phyloP scores from a whole-genome alignment of 495 filamentous ascomycete genomes.

The Aspergillus indologenus region DNA sequence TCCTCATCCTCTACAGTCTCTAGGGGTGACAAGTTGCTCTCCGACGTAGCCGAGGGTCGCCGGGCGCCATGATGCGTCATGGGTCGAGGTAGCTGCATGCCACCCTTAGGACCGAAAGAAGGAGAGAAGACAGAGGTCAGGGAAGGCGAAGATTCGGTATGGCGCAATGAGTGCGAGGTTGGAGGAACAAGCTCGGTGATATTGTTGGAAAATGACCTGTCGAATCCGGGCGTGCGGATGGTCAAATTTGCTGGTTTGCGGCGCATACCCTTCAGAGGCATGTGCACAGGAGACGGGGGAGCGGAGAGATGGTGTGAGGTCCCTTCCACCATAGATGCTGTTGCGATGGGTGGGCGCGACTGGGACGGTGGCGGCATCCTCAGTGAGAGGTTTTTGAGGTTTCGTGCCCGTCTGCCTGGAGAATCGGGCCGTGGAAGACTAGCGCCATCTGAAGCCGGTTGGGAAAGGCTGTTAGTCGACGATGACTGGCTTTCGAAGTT shows the following conservation, averaged over 20 bases:
- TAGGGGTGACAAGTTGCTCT: slow-evolving; percentile 29
- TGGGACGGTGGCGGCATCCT: slow-evolving; percentile 63
- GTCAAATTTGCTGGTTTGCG: slow-evolving; percentile 77
- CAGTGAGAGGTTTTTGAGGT: slow-evolving; percentile 90
- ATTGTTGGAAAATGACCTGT: slow-evolving; percentile 36
- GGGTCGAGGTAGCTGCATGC: slow-evolving; percentile 61
- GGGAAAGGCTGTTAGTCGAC: slow-evolving; percentile 24
- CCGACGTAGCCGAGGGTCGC: slow-evolving; percentile 24
- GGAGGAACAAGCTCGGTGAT: slow-evolving; percentile 44
- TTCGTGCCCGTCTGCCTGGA: slow-evolving; percentile 72
- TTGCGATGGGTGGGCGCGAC: slow-evolving; percentile 48
- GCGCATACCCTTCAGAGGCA: slow-evolving; percentile 66
- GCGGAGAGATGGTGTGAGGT: slow-evolving; percentile 58
- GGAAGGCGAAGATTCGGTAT: slow-evolving; percentile 68
- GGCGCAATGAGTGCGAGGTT: slow-evolving; percentile 56
- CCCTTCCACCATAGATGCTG: slow-evolving; percentile 44
- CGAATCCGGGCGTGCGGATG: slow-evolving; percentile 60
- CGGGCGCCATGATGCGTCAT: slow-evolving; percentile 35
- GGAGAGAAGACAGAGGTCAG: slow-evolving; percentile 57
- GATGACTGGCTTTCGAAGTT: slow-evolving; percentile 28
- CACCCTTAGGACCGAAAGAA: slow-evolving; percentile 55
- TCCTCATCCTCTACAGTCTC: slow-evolving; percentile 26
- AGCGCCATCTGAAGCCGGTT: slow-evolving; percentile 32
- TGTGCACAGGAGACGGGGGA: slow-evolving; percentile 79
- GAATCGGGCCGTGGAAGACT: slow-evolving; percentile 47